A percentile compares a stretch with the other conserved stretches of the same genome.
Evolutionary conservation across 257 asterid genomes (phyloP).

Genomic region (Ligustrum vulgare): DNA sequence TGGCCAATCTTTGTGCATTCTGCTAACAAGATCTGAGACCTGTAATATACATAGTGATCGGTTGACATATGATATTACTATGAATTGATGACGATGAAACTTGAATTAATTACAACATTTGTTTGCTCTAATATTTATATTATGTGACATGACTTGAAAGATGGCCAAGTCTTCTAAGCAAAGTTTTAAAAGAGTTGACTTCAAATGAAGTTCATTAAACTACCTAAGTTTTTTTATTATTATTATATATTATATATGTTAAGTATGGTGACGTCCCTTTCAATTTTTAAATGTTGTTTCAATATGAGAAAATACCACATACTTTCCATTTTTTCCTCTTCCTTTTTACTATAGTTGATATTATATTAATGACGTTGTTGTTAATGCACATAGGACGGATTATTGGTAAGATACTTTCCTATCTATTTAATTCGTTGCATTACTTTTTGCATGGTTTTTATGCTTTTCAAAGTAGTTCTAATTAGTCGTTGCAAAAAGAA

Average conservation of each 20-base stretch:
- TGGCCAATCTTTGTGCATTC: conserved; percentile 76
- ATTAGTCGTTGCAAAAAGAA: not conserved
- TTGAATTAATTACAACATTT: too few relatives aligned
- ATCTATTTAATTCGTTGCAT: not conserved
- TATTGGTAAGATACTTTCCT: not conserved
- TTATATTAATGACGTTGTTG: not conserved
- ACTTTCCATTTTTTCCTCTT: not conserved
- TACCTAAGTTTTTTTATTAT: not conserved
- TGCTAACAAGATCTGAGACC: conserved; percentile 55
- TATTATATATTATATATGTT: too few relatives aligned
- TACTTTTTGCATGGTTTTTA: not conserved
- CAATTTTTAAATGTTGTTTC: not conserved
- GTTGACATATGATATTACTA: too few relatives aligned
- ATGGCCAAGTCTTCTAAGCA: too few relatives aligned
- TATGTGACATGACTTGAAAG: not conserved
- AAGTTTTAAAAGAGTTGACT: not conserved
- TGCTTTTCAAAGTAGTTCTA: not conserved
- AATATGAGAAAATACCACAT: not conserved
- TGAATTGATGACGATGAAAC: not conserved
- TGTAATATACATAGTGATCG: conserved; percentile 8
- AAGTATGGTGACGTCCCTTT: not conserved
- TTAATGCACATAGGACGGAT: not conserved
- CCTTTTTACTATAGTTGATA: not conserved
- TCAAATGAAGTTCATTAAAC: not conserved
- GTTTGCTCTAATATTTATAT: too few relatives aligned